Evolutionary conservation across 2,329 filamentous ascomycete species (phyloP), one percentile per base, ranked within the genome.

Genomic region (Neonectria ditissima): DNA sequence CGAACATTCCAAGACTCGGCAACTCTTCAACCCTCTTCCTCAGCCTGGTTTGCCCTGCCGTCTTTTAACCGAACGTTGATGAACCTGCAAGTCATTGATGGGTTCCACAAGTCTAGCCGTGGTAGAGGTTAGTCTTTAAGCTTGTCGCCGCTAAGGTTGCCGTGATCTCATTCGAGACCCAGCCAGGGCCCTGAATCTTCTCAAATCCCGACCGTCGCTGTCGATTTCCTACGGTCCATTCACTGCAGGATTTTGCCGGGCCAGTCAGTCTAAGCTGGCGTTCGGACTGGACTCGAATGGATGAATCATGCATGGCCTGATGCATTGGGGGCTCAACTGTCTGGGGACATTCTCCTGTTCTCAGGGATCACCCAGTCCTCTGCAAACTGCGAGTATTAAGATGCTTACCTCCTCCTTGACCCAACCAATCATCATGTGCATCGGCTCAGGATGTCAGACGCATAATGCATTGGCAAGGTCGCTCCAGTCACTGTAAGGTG

Each of bases 31-130:
- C 45, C 16, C 13, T 45, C 16, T 4, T 41, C 37, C 7, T 16
- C 32, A 16, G 43, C 13, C 43, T 22, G 20, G 18, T 22, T 10
- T 26, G 20, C 20, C 24, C 43, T 13, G 43, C n/a, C n/a, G 7
- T 41, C 9, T 2, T 5, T 41, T 18, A 41, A 37, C n/a, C 37
- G 7, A 18, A 41, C 37, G 37, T 10, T 41, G 11, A 7, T 41
- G 37, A 7, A 51, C 13, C 32, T 61, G 52, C 44, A 52, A 44
- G 57, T 60, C 57, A 59, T 52, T 59, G 18, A 45, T 24, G 52
- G 45, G 44, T 18, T 44, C 58, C 58, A 61, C 52, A 52, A 34
- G 32, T 37, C 44, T 24, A 34, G 39, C 52, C 44, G 34, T 47
- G 20, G 47, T 28, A 39, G 43, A 30, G 43, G 32, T 53, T 56